A percentile compares a stretch with the other conserved stretches of the same genome.
These are phyloP conservation scores for Blastobotrys peoriensis DNA, from an alignment of 805 yeast species.

Conservation along the genomic window DNA sequence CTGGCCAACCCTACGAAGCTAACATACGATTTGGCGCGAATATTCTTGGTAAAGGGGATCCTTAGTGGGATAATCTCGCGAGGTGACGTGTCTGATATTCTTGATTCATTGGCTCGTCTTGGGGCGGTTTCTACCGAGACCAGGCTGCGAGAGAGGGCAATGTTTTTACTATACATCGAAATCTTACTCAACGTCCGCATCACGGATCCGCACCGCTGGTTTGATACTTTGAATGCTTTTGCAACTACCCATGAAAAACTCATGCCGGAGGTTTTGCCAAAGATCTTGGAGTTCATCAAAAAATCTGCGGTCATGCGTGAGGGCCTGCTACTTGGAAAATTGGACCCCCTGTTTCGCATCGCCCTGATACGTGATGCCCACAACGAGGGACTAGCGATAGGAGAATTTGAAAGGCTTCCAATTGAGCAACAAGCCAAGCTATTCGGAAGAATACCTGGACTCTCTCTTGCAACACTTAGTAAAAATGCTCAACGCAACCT, in stretches of 20 bases:
- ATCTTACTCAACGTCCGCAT: constrained; percentile 7
- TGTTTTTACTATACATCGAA: constrained; percentile 10
- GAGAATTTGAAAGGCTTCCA: too few relatives aligned
- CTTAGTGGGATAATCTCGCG: constrained; percentile 40
- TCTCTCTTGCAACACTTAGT: too few relatives aligned
- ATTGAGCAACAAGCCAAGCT: too few relatives aligned
- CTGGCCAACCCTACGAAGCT: constrained; percentile 44
- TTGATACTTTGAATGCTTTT: constrained; percentile 1
- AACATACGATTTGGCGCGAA: constrained; percentile 64
- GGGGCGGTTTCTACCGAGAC: constrained; percentile 28
- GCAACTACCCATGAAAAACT: background rate
- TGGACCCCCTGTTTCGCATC: too few relatives aligned
- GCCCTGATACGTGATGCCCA: too few relatives aligned
- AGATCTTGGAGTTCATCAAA: too few relatives aligned
- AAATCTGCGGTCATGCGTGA: too few relatives aligned
- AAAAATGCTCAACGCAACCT: too few relatives aligned
- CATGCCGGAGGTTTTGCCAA: background rate
- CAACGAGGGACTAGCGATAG: too few relatives aligned
- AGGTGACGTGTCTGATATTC: background rate
- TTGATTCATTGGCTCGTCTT: constrained; percentile 28
- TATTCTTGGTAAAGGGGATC: constrained; percentile 54
- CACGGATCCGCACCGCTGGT: constrained; percentile 1
- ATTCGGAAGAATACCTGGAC: too few relatives aligned
- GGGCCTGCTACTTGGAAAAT: too few relatives aligned
- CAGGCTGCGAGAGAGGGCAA: constrained; percentile 12